These are phyloP conservation scores for Pichia manshurica DNA, from an alignment of 805 yeast genomes.

Conservation along the genomic window DNA sequence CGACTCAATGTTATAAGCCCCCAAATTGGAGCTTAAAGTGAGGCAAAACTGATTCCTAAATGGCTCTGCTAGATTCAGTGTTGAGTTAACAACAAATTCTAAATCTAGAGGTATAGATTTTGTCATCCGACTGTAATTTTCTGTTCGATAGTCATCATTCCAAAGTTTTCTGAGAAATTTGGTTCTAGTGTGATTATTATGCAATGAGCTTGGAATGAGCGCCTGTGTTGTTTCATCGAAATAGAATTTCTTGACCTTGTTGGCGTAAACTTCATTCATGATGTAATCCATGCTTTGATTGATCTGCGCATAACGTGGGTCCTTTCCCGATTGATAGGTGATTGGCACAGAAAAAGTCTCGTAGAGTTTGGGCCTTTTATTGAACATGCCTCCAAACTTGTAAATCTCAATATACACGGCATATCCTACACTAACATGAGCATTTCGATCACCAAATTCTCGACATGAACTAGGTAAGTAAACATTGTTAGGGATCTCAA, in stretches of 20 bases:
- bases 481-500: constrained; percentile 6
- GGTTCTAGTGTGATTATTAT: constrained; percentile 1
- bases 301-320: neutral
- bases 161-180: constrained; percentile 3
- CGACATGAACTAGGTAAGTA: constrained; percentile 9
- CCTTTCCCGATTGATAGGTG: constrained; percentile 7
- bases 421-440: constrained; percentile 2
- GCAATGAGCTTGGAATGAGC: constrained; percentile 3
- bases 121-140: neutral
- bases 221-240: constrained; percentile 7
- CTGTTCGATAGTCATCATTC: constrained; percentile 3
- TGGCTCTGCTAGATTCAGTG: constrained; percentile 1
- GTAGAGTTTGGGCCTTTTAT: neutral
- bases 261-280: neutral
- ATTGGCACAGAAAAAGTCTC: constrained; percentile 1
- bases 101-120: constrained; percentile 3
- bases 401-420: constrained; percentile 7
- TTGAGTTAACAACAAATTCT: neutral
- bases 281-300: neutral
- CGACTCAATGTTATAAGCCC: neutral
- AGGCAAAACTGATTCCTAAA: neutral
- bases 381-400: constrained; percentile 1
- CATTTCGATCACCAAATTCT: constrained; percentile 6
- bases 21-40: neutral
- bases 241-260: constrained; percentile 8